Conservation (phyloP, 2,329 filamentous ascomycete genomes). For the Ploettnerulaceae sp. region DNA sequence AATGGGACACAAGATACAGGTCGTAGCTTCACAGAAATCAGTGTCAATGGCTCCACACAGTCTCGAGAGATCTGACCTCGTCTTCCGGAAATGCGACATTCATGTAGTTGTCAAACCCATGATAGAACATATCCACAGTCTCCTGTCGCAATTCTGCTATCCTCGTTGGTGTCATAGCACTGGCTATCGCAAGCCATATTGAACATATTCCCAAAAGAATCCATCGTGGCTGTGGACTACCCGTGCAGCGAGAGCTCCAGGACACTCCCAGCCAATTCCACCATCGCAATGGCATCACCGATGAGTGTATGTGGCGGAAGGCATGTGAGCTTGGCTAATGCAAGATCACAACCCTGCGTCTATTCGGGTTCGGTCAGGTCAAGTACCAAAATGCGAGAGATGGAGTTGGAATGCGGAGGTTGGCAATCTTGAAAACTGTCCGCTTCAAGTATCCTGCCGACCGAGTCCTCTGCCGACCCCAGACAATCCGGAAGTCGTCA, state of each 20-base stretch:
- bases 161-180: conserved; percentile 49
- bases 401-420: background rate
- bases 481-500: background rate
- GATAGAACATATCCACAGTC: conserved; percentile 83
- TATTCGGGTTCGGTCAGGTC: background rate
- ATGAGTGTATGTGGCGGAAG: conserved; percentile 28
- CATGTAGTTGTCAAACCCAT: conserved; percentile 96
- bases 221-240: conserved; percentile 24
- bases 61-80: conserved; percentile 49
- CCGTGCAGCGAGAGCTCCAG: conserved; percentile 19
- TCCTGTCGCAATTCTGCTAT: conserved; percentile 53
- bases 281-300: conserved; percentile 36
- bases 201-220: conserved; percentile 21
- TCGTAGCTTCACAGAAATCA: conserved; percentile 53
- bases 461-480: background rate
- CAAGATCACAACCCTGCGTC: conserved; percentile 8
- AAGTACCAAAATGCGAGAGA: background rate
- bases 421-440: conserved; percentile 5
- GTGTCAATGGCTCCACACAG: background rate
- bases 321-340: conserved; percentile 31
- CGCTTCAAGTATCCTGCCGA: too few species aligned
- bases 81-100: conserved; percentile 91
- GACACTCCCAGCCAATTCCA: conserved; percentile 25
- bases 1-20: conserved; percentile 81
- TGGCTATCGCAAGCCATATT: conserved; percentile 26